phyloP scores from a whole-genome alignment of 805 yeast species.

The Suhomyces sp. region DNA sequence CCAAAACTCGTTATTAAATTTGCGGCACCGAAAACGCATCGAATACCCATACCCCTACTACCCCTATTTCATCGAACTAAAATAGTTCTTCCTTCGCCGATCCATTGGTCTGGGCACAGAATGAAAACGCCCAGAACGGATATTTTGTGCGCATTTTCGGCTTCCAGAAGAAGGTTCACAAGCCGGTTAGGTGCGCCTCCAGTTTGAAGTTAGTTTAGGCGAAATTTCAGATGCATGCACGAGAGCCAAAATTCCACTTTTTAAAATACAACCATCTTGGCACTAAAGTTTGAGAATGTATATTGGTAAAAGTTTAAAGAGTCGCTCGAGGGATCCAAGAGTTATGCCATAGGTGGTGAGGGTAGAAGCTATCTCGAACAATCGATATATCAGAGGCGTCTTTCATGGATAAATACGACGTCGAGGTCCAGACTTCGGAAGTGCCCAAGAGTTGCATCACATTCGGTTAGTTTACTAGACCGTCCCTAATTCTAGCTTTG shows the following conservation, averaged over 20 bases:
- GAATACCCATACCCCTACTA: background rate
- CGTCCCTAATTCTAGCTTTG: no score
- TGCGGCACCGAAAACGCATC: background rate
- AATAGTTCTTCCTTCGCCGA: background rate
- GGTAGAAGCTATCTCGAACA: background rate
- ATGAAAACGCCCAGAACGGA: background rate
- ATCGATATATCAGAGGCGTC: background rate
- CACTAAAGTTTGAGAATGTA: background rate
- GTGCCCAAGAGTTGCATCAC: no score
- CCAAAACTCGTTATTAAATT: background rate
- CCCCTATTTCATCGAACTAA: background rate
- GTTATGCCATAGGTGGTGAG: background rate
- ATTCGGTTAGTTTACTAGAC: no score
- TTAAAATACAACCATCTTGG: background rate
- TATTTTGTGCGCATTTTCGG: background rate
- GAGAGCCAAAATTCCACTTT: no score
- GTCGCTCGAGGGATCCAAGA: background rate
- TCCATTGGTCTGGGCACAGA: background rate
- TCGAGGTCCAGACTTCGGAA: no score
- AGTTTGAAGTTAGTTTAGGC: background rate
- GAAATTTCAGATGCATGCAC: background rate
- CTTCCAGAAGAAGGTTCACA: background rate
- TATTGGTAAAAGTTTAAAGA: background rate
- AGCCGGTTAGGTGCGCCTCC: background rate
- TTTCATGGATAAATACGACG: background rate